These are phyloP conservation scores for Penicillium chermesinum DNA, from an alignment of 495 filamentous ascomycete genomes.

Conservation along the genomic window DNA sequence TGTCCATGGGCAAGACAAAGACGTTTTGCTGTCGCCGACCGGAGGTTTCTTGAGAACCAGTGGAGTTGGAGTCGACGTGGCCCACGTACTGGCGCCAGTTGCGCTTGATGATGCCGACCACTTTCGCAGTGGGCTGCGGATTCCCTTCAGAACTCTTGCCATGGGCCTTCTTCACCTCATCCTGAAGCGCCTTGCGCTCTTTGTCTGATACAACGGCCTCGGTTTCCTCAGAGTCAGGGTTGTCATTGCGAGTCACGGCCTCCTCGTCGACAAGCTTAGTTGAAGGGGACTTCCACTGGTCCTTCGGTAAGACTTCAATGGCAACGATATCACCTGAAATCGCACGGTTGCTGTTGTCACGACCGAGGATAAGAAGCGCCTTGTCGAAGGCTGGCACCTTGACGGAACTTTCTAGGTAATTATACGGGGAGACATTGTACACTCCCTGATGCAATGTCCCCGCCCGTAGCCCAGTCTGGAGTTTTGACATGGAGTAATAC, in stretches of 20 bases:
- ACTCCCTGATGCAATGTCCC: constrained; percentile 87
- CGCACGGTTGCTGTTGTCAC: constrained; percentile 93
- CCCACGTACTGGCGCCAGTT: constrained; percentile 99
- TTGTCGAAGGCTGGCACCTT: constrained; percentile 87
- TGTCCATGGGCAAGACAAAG: constrained; percentile 96
- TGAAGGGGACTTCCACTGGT: constrained; percentile 94
- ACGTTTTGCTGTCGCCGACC: constrained; percentile 84
- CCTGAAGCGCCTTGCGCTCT: constrained; percentile 78
- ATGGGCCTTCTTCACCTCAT: constrained; percentile 84
- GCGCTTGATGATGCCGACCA: constrained; percentile 87
- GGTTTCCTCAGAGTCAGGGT: constrained; percentile 72
- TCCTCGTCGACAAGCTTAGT: constrained; percentile 96
- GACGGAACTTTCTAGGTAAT: constrained; percentile 90
- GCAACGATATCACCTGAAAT: constrained; percentile 89
- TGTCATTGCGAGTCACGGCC: constrained; percentile 85
- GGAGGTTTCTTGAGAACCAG: constrained; percentile 61
- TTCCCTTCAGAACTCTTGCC: constrained; percentile 70
- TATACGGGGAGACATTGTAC: constrained; percentile 95
- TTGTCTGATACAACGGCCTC: constrained; percentile 75
- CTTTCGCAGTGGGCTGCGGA: constrained; percentile 84
- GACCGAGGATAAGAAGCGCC: constrained; percentile 79
- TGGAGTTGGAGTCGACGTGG: constrained; percentile 83
- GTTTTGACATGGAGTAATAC: constrained; percentile 84
- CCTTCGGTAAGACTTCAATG: constrained; percentile 83
- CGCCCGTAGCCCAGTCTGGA: constrained; percentile 85